Base-by-base conservation (phyloP, 2,329 filamentous ascomycete species). In the Sclerotinia nivalis region DNA sequence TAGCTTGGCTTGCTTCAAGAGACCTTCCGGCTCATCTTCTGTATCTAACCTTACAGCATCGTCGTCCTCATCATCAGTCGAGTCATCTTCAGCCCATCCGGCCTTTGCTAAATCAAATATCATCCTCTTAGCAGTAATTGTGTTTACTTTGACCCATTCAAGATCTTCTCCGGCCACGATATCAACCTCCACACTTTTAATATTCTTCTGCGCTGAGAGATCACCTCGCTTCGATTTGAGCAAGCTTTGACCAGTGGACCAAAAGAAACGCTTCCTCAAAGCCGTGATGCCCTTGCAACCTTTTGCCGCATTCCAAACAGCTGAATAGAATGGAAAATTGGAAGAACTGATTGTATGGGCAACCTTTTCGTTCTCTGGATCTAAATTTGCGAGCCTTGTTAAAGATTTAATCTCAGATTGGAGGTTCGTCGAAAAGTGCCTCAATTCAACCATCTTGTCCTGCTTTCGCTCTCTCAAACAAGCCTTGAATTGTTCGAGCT, bases 71-170 rank as follows among this genome's bases (percentile, higher is more conserved):
- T 84, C 83, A 70, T 82, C 82, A 43, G 78, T 78, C 15, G 79
- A 82, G 69, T 81, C 82, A 56, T 78, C 79, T 18, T 72, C 79
- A 73, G 87, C 85, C 85, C 88, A 90, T 15, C 89, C 89, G 70
- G 88, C 84, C 77, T 91, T 90, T 4, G 90, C 89, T 72, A 91
- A 83, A 74, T 92, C 89, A 76, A 89, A 89, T 25, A 91, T 79
- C 43, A 92, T 80, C 66, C 89, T 83, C 70, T 84, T 87, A 73
- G 90, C 86, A 0, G 87, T 89, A 34, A 90, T 81, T 6, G 88
- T 89, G 7, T 87, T 90, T 1, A 92, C 85, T 77, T 91, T 91
- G 68, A 89, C 84, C 90, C 89, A 92, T 74, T 88, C 84, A 70
- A 84, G 79, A 15, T 89, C 89, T 76, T 87, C 84, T 69, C 87